These are phyloP conservation scores for Backusella liffmaniae DNA, from an alignment of 192 early-diverging fungal genomes.

Conservation along the genomic window DNA sequence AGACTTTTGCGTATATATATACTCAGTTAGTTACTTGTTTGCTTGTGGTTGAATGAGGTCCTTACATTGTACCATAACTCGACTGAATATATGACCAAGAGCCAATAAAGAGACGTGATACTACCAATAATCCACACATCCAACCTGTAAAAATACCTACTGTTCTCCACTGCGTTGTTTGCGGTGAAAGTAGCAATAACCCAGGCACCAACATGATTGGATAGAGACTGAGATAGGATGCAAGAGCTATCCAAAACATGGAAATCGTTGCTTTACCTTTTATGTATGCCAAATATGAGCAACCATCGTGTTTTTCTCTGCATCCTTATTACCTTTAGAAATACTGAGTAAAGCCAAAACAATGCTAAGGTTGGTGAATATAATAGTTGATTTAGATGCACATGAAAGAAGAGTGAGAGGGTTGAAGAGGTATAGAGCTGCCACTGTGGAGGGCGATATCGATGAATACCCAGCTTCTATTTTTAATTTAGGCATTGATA, in stretches of 20 bases:
- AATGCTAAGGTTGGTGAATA: slow-evolving; percentile 77
- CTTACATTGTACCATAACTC: slow-evolving; percentile 76
- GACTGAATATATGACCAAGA: slow-evolving; percentile 69
- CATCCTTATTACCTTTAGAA: slow-evolving; percentile 34
- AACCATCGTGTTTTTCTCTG: neutral
- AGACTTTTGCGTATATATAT: neutral
- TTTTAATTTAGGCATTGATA: slow-evolving; percentile 19
- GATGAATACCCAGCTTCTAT: slow-evolving; percentile 9
- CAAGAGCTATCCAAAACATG: slow-evolving; percentile 75
- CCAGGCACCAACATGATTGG: slow-evolving; percentile 80
- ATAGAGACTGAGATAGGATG: slow-evolving; percentile 85
- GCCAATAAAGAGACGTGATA: slow-evolving; percentile 60
- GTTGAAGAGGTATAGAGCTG: slow-evolving; percentile 72
- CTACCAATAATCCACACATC: slow-evolving; percentile 44
- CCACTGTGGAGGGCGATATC: slow-evolving; percentile 25
- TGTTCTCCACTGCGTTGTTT: neutral
- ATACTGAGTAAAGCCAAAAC: slow-evolving; percentile 53
- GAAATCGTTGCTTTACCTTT: slow-evolving; percentile 39
- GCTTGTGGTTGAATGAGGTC: neutral
- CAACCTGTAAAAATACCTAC: slow-evolving; percentile 28
- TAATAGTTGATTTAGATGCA: slow-evolving; percentile 68
- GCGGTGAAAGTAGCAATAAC: slow-evolving; percentile 29
- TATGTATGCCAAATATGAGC: neutral
- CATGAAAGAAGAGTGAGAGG: slow-evolving; percentile 78
- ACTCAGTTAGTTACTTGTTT: too few relatives aligned